phyloP scores from a whole-genome alignment of 2,329 filamentous ascomycete species.

The Botrytis fabae region DNA sequence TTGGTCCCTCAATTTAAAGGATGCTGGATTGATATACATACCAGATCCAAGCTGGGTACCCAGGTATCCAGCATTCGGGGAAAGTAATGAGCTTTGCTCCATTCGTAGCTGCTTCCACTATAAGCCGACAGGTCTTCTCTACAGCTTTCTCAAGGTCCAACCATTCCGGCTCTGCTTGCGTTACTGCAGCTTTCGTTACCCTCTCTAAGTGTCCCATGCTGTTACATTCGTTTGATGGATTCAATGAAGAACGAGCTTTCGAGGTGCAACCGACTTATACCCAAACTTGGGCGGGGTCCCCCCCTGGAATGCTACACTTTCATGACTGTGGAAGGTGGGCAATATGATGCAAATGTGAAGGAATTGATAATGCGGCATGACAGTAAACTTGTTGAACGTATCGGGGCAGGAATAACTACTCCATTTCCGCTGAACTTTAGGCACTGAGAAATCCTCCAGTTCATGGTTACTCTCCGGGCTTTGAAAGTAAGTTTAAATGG shows the following conservation, averaged over 20 bases:
- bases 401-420: neutral
- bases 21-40: neutral
- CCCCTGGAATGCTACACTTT: neutral
- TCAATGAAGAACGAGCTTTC: neutral
- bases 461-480: neutral
- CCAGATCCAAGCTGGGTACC: conserved; percentile 14
- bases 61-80: conserved; percentile 50
- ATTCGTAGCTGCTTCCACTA: conserved; percentile 53
- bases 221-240: neutral
- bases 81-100: conserved; percentile 56
- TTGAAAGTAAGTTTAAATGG: neutral
- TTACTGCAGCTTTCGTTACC: conserved; percentile 44
- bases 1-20: neutral
- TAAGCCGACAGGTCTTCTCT: conserved; percentile 56
- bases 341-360: neutral
- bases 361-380: neutral
- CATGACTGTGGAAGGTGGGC: neutral
- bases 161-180: conserved; percentile 60
- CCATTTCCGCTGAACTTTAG: neutral
- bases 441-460: neutral
- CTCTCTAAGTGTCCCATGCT: neutral
- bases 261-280: neutral
- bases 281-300: neutral
- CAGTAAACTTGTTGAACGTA: too few species aligned
- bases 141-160: conserved; percentile 56